Evolutionary conservation across 2,329 filamentous ascomycete genomes (phyloP).

Genomic region (Neurospora sp.): DNA sequence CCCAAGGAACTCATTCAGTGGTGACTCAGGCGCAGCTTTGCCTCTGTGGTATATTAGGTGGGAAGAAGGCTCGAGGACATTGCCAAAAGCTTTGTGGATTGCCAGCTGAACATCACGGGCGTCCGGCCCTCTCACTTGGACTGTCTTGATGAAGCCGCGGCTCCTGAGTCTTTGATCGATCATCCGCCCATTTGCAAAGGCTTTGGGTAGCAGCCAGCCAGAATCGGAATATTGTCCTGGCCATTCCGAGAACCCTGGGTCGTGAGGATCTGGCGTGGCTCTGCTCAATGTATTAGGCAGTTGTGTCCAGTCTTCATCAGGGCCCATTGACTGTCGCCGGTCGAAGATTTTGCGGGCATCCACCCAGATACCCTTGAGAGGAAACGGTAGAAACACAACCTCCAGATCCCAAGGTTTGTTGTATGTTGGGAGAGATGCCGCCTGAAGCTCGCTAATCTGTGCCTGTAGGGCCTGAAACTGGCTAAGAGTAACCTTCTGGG

Average conservation of each 20-base stretch:
- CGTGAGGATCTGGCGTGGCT: slow-evolving; percentile 34
- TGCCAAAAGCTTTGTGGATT: slow-evolving; percentile 51
- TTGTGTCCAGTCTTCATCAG: slow-evolving; percentile 43
- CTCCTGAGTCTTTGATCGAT: slow-evolving; percentile 65
- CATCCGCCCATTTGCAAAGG: slow-evolving; percentile 51
- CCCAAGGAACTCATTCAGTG: slow-evolving; percentile 41
- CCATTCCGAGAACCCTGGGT: slow-evolving; percentile 39
- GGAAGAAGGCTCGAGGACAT: slow-evolving; percentile 38
- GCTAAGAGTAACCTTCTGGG: slow-evolving; percentile 35
- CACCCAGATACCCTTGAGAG: slow-evolving; percentile 46
- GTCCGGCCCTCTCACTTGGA: slow-evolving; percentile 52
- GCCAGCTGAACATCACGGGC: slow-evolving; percentile 58
- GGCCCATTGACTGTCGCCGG: slow-evolving; percentile 22
- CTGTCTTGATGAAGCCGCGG: slow-evolving; percentile 57
- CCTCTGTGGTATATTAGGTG: slow-evolving; percentile 4
- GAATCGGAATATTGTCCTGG: slow-evolving; percentile 33
- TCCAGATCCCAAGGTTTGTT: slow-evolving; percentile 63
- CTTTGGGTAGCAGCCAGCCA: slow-evolving; percentile 59
- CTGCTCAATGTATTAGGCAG: slow-evolving; percentile 37
- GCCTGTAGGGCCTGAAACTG: slow-evolving; percentile 41
- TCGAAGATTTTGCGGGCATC: slow-evolving; percentile 36
- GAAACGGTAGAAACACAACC: slow-evolving; percentile 65
- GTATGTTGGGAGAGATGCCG: slow-evolving; percentile 47
- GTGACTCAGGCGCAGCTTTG: slow-evolving; percentile 19
- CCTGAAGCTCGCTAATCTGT: slow-evolving; percentile 46